A percentile compares a stretch with the other conserved stretches of the same genome.
phyloP scores from a whole-genome alignment of 805 yeast species.

The Candida nonsorbophila region DNA sequence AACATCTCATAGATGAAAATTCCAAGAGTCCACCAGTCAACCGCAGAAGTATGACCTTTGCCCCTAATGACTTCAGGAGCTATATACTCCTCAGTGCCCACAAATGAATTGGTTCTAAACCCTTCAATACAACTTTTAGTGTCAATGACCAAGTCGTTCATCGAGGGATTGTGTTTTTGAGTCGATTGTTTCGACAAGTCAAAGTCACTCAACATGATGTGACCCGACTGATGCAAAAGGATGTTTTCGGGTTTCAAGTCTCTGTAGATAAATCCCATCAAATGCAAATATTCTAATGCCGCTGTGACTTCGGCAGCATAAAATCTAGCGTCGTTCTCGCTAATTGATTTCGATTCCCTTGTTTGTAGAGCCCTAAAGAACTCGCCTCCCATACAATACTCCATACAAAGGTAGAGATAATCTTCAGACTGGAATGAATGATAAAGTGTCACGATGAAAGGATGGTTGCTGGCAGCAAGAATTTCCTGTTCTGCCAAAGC shows the following conservation, averaged over 20 bases:
- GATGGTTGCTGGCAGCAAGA: constrained; percentile 91
- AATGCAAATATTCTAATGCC: constrained; percentile 89
- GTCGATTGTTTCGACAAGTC: constrained; percentile 89
- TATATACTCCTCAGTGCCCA: constrained; percentile 97
- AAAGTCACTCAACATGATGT: constrained; percentile 95
- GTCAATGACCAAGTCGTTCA: constrained; percentile 64
- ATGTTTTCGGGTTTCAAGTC: constrained; percentile 97
- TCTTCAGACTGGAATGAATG: constrained; percentile 96
- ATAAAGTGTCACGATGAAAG: constrained; percentile 91
- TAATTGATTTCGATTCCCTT: constrained; percentile 75
- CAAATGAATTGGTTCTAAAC: constrained; percentile 95
- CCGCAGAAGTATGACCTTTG: constrained; percentile 95
- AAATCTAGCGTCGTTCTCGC: constrained; percentile 85
- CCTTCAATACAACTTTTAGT: constrained; percentile 95
- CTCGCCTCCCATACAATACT: constrained; percentile 99
- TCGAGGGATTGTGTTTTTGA: constrained; percentile 69
- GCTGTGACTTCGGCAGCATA: constrained; percentile 97
- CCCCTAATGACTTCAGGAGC: constrained; percentile 98
- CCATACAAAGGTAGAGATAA: constrained; percentile 90
- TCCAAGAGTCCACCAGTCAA: constrained; percentile 99
- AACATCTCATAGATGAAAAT: constrained; percentile 91
- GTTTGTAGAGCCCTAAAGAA: constrained; percentile 95
- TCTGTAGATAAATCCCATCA: constrained; percentile 95
- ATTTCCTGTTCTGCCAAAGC: constrained; percentile 97
- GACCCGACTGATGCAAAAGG: constrained; percentile 91